phyloP scores from a whole-genome alignment of 2,329 filamentous ascomycete species.

The Pseudogymnoascus sp. region DNA sequence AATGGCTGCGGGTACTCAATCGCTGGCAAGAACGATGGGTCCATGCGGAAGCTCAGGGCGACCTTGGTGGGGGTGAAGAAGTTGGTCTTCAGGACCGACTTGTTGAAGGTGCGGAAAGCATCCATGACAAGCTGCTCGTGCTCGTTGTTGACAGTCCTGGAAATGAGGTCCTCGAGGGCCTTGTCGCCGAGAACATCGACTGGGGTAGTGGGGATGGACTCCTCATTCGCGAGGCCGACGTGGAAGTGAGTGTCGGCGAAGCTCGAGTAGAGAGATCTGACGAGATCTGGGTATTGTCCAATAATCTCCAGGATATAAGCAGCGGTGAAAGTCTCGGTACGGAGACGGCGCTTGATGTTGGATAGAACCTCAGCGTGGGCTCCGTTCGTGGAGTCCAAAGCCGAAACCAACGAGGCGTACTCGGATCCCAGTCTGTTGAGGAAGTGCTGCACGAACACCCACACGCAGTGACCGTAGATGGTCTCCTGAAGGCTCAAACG shows the following conservation, averaged over 20 bases:
- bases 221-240: constrained; percentile 41
- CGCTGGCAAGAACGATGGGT: constrained; percentile 79
- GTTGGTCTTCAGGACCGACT: constrained; percentile 90
- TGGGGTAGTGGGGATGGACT: constrained; percentile 45
- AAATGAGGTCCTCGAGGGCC: constrained; percentile 68
- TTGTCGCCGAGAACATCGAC: constrained; percentile 67
- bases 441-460: constrained; percentile 98
- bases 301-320: constrained; percentile 99
- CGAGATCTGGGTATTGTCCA: constrained; percentile 76
- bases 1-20: constrained; percentile 90
- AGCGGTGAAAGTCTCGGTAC: constrained; percentile 94
- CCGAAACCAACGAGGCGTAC: constrained; percentile 77
- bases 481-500: constrained; percentile 90
- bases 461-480: constrained; percentile 93
- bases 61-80: constrained; percentile 95
- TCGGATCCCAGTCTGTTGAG: constrained; percentile 89
- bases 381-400: constrained; percentile 74
- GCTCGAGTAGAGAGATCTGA: constrained; percentile 80
- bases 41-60: constrained; percentile 88
- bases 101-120: constrained; percentile 94
- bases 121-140: constrained; percentile 98
- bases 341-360: constrained; percentile 90
- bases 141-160: constrained; percentile 77
- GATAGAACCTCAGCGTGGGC: constrained; percentile 75
- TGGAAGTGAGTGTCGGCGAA: constrained; percentile 81